A percentile compares a stretch with the other conserved stretches of the same genome.
These are phyloP conservation scores for Syzygium grande DNA, from an alignment of 345 rosid genomes.

Conservation along the genomic window DNA sequence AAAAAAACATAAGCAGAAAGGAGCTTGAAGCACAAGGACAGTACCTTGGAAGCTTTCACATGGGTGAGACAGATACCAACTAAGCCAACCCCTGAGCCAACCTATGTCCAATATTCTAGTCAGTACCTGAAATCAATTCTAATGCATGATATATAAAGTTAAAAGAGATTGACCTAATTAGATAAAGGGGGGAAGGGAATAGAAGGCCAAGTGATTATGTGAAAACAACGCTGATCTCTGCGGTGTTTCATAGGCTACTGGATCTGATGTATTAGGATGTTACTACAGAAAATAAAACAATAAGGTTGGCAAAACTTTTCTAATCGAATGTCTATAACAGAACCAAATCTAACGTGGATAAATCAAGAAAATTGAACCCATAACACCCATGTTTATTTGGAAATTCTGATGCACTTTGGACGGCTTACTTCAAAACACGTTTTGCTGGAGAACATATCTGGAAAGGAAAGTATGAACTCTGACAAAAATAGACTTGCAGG, in stretches of 20 bases:
- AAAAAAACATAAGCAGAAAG: background rate
- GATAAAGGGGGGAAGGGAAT: background rate
- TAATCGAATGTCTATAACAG: background rate
- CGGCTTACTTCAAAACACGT: constrained; percentile 67
- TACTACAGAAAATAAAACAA: background rate
- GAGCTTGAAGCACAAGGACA: background rate
- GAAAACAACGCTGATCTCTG: too few species aligned
- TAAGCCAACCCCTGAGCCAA: constrained; percentile 91
- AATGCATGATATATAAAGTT: background rate
- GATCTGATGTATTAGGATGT: background rate
- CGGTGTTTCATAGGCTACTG: background rate
- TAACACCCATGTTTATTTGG: background rate
- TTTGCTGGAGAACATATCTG: constrained; percentile 51
- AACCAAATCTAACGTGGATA: background rate
- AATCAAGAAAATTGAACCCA: background rate
- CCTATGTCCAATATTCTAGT: constrained; percentile 23
- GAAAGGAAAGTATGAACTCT: constrained; percentile 68
- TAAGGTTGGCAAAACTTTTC: background rate
- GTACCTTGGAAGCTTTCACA: constrained; percentile 34
- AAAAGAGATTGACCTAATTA: background rate
- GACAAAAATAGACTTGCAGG: constrained; percentile 79
- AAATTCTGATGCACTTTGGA: background rate
- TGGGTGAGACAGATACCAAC: constrained; percentile 77
- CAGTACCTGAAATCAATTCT: background rate
- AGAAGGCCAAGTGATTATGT: background rate